Evolutionary conservation across 116 monocot genomes (phyloP).

Genomic region (Dioscorea cayenensis): DNA sequence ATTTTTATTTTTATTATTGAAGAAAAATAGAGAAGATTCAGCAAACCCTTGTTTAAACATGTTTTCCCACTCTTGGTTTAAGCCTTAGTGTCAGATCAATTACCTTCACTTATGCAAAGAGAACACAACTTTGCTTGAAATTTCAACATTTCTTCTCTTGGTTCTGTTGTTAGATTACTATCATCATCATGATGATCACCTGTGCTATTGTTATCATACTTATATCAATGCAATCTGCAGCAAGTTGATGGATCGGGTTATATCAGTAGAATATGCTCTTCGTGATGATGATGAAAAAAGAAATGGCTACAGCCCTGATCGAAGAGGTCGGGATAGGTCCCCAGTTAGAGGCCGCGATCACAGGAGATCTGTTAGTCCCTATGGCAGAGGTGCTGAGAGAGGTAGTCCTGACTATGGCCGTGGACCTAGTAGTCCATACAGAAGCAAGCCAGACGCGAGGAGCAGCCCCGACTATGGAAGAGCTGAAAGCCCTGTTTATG

Average conservation of each 20-base stretch:
- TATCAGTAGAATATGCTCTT: slow-evolving; percentile 65
- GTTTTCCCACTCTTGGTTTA: too few species aligned
- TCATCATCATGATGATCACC: too few species aligned
- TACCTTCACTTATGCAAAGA: too few species aligned
- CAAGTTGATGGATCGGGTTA: slow-evolving; percentile 60
- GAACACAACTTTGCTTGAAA: too few species aligned
- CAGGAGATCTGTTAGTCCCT: slow-evolving; percentile 62
- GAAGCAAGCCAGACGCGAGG: slow-evolving; percentile 23
- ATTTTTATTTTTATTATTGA: too few species aligned
- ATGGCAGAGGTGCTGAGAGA: slow-evolving; percentile 65
- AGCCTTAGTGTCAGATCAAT: too few species aligned
- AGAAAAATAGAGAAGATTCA: too few species aligned
- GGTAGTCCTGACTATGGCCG: slow-evolving; percentile 92
- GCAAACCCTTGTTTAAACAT: too few species aligned
- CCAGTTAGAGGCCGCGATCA: slow-evolving; percentile 44
- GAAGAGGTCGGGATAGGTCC: slow-evolving; percentile 53
- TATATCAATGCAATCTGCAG: slow-evolving; percentile 14
- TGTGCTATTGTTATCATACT: too few species aligned
- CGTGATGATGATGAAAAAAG: slow-evolving; percentile 74
- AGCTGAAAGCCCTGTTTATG: slow-evolving; percentile 44
- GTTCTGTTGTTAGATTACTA: too few species aligned
- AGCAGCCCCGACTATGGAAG: slow-evolving; percentile 47
- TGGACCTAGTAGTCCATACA: slow-evolving; percentile 43
- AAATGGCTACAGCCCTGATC: slow-evolving; percentile 70
- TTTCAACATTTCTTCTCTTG: too few species aligned